A percentile compares a stretch with the other conserved stretches of the same genome.
These are phyloP conservation scores for Jacaranda copaia DNA, from an alignment of 257 asterid species.

Conservation along the genomic window DNA sequence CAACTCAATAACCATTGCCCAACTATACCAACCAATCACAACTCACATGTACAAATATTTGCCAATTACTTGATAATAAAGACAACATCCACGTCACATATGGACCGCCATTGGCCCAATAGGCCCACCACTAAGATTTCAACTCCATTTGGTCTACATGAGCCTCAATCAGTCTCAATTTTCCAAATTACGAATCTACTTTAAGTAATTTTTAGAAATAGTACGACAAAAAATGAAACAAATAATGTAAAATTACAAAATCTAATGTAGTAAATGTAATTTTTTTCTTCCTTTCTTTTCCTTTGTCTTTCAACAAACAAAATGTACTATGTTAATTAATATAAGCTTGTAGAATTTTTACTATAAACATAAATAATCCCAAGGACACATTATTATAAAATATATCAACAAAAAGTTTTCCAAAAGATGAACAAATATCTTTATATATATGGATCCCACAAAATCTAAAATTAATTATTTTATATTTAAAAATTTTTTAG, in stretches of 20 bases:
- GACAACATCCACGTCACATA: not conserved
- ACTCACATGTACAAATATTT: not conserved
- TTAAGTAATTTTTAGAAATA: not conserved
- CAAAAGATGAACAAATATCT: no score
- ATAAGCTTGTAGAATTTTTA: no score
- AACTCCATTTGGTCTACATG: not conserved
- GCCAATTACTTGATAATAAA: not conserved
- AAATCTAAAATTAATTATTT: no score
- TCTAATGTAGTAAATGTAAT: not conserved
- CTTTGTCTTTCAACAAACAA: no score
- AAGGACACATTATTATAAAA: no score
- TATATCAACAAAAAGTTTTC: no score
- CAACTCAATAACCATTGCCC: not conserved
- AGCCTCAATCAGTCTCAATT: not conserved
- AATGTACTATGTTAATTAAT: no score
- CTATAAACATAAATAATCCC: no score
- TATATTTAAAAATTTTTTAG: no score
- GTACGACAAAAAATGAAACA: no score
- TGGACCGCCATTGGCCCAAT: not conserved
- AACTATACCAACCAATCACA: not conserved
- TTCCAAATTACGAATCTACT: not conserved
- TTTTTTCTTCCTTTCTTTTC: no score
- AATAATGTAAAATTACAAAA: not conserved
- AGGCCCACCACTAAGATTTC: conserved; percentile 7
- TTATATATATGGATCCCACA: no score